Evolutionary conservation across 2,329 filamentous ascomycete genomes (phyloP), one percentile per base, ranked within the genome.

Genomic region (Sodiomyces alkalinus): DNA sequence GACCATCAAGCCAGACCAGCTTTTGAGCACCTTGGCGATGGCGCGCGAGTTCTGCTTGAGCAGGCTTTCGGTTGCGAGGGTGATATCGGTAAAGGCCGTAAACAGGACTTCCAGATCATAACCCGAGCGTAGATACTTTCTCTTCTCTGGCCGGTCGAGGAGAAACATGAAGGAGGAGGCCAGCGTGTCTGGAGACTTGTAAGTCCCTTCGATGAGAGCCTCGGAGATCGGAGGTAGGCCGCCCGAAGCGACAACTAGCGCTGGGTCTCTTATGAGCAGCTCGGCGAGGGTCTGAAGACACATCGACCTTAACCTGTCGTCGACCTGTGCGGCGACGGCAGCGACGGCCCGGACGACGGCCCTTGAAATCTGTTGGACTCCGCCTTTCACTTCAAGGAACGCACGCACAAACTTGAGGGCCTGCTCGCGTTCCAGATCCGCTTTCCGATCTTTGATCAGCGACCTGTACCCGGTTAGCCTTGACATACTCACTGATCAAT

Each of bases 351-450:
- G 74, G 6, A 92, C 80, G 13, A 98, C 74, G 1, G 82, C 77
- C 33, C 80, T 70, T 2, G 90, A 92, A 19, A 98, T 68, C 48
- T 98, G 87, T 37, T 72, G 68, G 7, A 92, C 76, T 8, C 90
- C 90, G 37, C 85, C 82, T 47, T 94, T 94, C 38, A 96, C 83
- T 47, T 98, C 90, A 3, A 98, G 60, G 45, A 98, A 98, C 7
- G 86, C 82, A 33, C 90, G 74, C 16, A 96, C 77, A 48, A 98
- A 94, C 49, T 98, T 98, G 43, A 98, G 61, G 9, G 90, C 90
- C 53, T 98, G 90, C 51, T 98, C 90, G 30, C 92, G 72, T 56
- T 98, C 90, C 12, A 98, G 81, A 41, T 87, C 86, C n/a, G 87
- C 82, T 51, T 94, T 96, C 45, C 80, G 79, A 49, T 96, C 90